These are phyloP conservation scores for Peronospora farinosa DNA, from an alignment of 352 stramenopile species.

Conservation along the genomic window DNA sequence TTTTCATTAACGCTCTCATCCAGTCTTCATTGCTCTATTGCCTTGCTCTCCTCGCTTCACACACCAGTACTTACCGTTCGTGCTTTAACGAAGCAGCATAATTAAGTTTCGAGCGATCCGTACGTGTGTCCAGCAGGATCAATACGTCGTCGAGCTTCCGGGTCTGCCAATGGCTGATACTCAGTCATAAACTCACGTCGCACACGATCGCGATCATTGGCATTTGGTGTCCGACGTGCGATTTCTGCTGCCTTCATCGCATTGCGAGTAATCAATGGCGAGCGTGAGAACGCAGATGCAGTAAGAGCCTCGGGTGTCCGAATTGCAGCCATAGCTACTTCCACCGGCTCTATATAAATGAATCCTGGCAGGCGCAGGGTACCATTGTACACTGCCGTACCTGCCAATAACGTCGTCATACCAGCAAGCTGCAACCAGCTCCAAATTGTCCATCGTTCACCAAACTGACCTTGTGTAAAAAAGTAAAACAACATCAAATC, in stretches of 20 bases:
- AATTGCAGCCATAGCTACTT: conserved; percentile 59
- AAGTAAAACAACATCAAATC: conserved; percentile 96
- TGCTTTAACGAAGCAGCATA: conserved; percentile 10
- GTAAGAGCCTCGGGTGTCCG: conserved; percentile 46
- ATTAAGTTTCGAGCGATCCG: conserved; percentile 68
- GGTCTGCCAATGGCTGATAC: conserved; percentile 65
- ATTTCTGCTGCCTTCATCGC: conserved; percentile 81
- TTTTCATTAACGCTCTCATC: conserved; percentile 13
- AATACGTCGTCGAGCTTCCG: conserved; percentile 53
- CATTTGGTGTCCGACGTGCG: conserved; percentile 67
- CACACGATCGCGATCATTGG: conserved; percentile 73
- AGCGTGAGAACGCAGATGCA: conserved; percentile 55
- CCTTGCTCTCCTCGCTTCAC: conserved; percentile 2
- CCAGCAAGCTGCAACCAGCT: conserved; percentile 92
- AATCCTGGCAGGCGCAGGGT: conserved; percentile 73
- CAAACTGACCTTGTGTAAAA: conserved; percentile 87
- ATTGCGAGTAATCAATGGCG: conserved; percentile 74
- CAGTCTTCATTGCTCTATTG: conserved; percentile 23
- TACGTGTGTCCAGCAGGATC: conserved; percentile 74
- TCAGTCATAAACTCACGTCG: conserved; percentile 84
- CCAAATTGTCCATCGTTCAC: conserved; percentile 92
- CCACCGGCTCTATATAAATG: conserved; percentile 67
- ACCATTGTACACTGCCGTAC: conserved; percentile 96
- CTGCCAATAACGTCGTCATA: conserved; percentile 90
- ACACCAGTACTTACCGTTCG: conserved; percentile 4